phyloP scores from a whole-genome alignment of 164 flowering plant species.

The Liquidambar formosana region DNA sequence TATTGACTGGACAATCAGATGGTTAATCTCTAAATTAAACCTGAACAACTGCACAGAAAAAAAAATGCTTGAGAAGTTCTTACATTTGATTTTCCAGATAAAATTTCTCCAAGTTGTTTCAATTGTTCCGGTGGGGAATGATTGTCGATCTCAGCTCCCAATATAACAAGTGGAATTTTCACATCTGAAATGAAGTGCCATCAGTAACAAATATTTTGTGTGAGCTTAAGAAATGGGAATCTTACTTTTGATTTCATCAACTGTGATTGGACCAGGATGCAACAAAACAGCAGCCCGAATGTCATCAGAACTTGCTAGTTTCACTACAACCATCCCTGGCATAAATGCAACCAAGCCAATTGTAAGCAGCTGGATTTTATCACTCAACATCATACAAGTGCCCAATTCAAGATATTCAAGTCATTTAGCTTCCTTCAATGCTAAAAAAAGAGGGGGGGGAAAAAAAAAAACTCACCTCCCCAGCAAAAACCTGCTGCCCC shows the following conservation, averaged over 20 bases:
- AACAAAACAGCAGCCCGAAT: conserved; percentile 49
- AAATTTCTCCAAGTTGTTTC: conserved; percentile 26
- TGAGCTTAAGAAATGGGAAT: background rate
- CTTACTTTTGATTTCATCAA: conserved; percentile 43
- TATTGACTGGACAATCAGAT: background rate
- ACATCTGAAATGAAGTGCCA: conserved; percentile 11
- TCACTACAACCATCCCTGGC: conserved; percentile 39
- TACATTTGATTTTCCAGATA: conserved; percentile 28
- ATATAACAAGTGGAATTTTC: conserved; percentile 23
- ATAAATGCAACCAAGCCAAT: background rate
- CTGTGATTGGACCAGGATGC: conserved; percentile 35
- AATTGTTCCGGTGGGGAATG: conserved; percentile 24
- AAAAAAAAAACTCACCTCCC: conserved; percentile 35
- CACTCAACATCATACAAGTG: background rate
- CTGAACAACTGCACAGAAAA: no score
- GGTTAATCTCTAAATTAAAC: background rate
- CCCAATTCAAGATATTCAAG: background rate
- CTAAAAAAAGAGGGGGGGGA: no score
- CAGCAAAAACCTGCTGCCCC: conserved; percentile 57
- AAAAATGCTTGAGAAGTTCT: no score
- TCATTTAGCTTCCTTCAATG: background rate
- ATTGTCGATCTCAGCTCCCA: conserved; percentile 37
- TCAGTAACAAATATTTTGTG: background rate
- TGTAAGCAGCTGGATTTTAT: background rate
- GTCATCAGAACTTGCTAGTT: conserved; percentile 22